Base-by-base conservation (phyloP, 139 green algal genomes). In the Chlorella sp. region DNA sequence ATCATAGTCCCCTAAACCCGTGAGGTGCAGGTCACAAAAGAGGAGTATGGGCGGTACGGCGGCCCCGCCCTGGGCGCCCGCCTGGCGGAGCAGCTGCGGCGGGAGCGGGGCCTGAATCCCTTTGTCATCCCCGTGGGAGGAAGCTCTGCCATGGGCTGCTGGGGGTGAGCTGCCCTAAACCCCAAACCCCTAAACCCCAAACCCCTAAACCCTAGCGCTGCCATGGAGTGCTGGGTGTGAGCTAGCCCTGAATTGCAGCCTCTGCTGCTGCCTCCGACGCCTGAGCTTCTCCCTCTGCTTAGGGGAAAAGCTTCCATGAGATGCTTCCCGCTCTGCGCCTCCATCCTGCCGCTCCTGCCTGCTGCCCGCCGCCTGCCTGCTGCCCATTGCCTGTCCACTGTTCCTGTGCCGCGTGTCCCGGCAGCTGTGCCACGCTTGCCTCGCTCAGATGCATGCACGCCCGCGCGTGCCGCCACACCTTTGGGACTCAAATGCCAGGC, bases 41-140 rank as follows among this genome's bases (percentile, higher is more conserved):
- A 98, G 90, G 97, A 99, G 93, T 99, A 99, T 89, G 88, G 84
- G 16, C 61, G 24, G 14, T 21, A 93, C 21, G 97, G 97, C 39
- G 93, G 91, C 34, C 57, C 86, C 24, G 89, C 86, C 21, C 91
- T 99, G 69, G 89, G 91, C 15, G 69, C 92, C 84, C 57, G 91
- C 48, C 92, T 99, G 39, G 89, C 57, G 11, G 40, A 87, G 12
- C 42, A 97, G 92, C 94, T 99, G 89, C 85, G 85, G 42, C 9
- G 24, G 2, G 66, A 80, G 68, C 39, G 96, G 5, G 97, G 97
- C 22, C 60, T 85, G 22, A 95, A 94, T 40, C 97, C 97, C 0
- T 99, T 97, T 85, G 84, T 98, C 79, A 97, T 99, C 66, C 97
- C 97, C 1, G 97, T 99, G 3, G 97, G 97, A 0, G 97, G 85